Evolutionary conservation across 179 eudicot species (phyloP), one percentile per base, ranked within the genome.

Genomic region (Beta lomatogona): DNA sequence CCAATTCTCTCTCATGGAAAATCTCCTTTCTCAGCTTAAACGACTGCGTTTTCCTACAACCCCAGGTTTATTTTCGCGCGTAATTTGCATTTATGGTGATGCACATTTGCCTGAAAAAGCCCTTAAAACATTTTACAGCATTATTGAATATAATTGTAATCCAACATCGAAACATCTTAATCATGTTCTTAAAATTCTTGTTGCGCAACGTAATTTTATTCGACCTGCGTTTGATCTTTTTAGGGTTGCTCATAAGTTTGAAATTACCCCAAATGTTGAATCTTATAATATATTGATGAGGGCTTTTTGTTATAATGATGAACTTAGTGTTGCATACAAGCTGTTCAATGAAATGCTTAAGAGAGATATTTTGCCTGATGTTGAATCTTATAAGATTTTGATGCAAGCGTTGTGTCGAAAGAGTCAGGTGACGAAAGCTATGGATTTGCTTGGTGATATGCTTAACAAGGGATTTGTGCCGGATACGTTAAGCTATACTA

Each of bases 321-420:
- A 90, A 55, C 84, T 94, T 18, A 92, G 98, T 84, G 83, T 95
- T 80, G 97, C 98, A 4, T 94, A 91, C 82, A 82, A 89, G 75
- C 86, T 95, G 91, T 95, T 95, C 87, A 85, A 91, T 83, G 85
- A 89, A 80, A 95, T 95, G 99, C 79, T 85, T 81, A 89, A 91
- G 89, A 89, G 96, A 84, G 97, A 91, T n/a, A 75, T 96, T 71
- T 81, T 92, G 80, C 99, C 98, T n/a, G 89, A 93, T 89, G 88
- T 91, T 16, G 98, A 91, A 83, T 77, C 91, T 41, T 96, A 94
- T 72, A 87, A 90, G 82, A 90, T 94, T 83, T 77, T 96, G 75
- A 96, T 96, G 91, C 98, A 94, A 79, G 99, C 92, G 0, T 84
- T 96, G 89, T 96, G 99, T 87, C 86, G 98, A 80, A 96, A 85